phyloP scores from a whole-genome alignment of 2,329 filamentous ascomycete genomes.

The Stagonosporopsis rhizophila region DNA sequence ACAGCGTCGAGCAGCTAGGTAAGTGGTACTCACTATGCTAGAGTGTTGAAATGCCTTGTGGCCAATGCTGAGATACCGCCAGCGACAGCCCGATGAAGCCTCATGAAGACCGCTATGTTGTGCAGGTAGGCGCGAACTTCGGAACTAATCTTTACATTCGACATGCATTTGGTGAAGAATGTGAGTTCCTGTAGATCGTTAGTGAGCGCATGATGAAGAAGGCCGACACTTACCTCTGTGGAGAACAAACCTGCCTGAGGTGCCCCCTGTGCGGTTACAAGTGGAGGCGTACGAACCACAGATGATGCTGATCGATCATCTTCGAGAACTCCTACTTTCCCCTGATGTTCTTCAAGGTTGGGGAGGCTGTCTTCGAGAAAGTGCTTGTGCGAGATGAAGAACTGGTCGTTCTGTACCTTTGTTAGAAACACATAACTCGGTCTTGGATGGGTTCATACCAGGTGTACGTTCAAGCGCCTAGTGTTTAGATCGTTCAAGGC shows the following conservation, averaged over 20 bases:
- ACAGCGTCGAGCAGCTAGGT: background rate
- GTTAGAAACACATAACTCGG: conserved; percentile 50
- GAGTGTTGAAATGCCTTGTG: conserved; percentile 75
- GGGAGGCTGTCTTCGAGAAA: conserved; percentile 73
- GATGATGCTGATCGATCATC: conserved; percentile 47
- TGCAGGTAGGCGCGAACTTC: conserved; percentile 85
- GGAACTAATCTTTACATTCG: conserved; percentile 69
- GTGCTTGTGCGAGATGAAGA: conserved; percentile 90
- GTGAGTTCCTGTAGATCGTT: conserved; percentile 58
- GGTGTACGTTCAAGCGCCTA: conserved; percentile 50
- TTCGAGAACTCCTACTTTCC: conserved; percentile 27
- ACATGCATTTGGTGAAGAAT: conserved; percentile 64
- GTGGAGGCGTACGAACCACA: conserved; percentile 44
- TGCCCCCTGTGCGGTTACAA: conserved; percentile 22
- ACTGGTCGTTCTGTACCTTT: conserved; percentile 75
- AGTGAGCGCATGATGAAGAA: conserved; percentile 1
- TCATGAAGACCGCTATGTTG: conserved; percentile 86
- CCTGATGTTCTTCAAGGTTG: conserved; percentile 69
- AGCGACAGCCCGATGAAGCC: conserved; percentile 83
- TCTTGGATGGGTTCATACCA: conserved; percentile 37
- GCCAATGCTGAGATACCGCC: conserved; percentile 79
- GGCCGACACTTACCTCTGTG: conserved; percentile 50
- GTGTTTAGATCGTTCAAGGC: conserved; percentile 66
- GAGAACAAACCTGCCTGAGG: conserved; percentile 48
- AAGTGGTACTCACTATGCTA: conserved; percentile 62